Percentiles rank a stretch among this genome's conserved stretches.
These are phyloP conservation scores for Zymoseptoria brevis DNA, from an alignment of 2,329 filamentous ascomycete species.

Conservation along the genomic window DNA sequence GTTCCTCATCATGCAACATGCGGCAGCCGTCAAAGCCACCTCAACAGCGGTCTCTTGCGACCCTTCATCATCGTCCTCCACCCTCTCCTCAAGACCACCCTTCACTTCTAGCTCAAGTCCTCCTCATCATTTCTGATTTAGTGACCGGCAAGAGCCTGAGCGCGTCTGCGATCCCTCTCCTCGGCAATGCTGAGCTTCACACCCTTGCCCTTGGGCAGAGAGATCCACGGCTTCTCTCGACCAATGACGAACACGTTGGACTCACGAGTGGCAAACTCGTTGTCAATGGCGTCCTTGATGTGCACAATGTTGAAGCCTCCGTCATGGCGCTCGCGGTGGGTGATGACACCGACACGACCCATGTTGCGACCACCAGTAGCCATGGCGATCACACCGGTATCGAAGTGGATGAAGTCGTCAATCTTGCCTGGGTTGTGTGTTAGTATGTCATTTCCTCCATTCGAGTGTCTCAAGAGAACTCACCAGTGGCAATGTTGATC, in stretches of 20 bases:
- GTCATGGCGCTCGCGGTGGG: slow-evolving; percentile 99
- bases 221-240: slow-evolving; percentile 98
- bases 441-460: background rate
- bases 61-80: background rate
- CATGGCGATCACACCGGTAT: slow-evolving; percentile 97
- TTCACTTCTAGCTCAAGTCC: background rate
- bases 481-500: slow-evolving; percentile 88
- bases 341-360: slow-evolving; percentile 99
- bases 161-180: slow-evolving; percentile 96
- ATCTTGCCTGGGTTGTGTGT: slow-evolving; percentile 56
- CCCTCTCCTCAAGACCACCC: background rate
- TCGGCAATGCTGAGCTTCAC: slow-evolving; percentile 99
- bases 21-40: background rate
- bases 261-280: slow-evolving; percentile 98
- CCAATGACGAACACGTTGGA: slow-evolving; percentile 99
- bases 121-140: background rate
- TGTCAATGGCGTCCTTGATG: slow-evolving; percentile 99
- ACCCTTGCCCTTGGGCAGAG: slow-evolving; percentile 99
- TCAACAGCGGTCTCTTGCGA: background rate
- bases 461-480: no score
- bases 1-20: background rate
- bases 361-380: slow-evolving; percentile 99
- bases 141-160: slow-evolving; percentile 46
- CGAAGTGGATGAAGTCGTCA: slow-evolving; percentile 95
- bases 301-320: slow-evolving; percentile 98